Percentiles rank a stretch among this genome's conserved stretches.
Evolutionary conservation across 2,329 filamentous ascomycete genomes (phyloP).

Genomic region (Ceratocystis eucalypticola): DNA sequence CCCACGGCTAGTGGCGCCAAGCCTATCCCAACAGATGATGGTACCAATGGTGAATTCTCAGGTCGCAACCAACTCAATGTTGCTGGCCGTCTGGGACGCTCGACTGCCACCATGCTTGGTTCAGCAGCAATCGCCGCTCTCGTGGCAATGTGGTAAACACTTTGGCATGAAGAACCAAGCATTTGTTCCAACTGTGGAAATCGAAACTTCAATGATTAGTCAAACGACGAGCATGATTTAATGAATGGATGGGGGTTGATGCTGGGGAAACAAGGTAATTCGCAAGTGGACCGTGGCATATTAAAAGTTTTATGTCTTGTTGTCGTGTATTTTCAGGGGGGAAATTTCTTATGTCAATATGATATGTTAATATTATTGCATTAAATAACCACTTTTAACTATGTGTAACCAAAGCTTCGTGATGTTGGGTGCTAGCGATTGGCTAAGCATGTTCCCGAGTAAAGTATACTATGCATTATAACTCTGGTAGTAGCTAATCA

Average conservation of each 20-base stretch:
- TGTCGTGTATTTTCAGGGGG: slow-evolving; percentile 7
- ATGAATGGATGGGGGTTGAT: neutral
- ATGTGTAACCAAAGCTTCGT: neutral
- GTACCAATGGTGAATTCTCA: neutral
- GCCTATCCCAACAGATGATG: neutral
- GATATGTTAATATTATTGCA: slow-evolving; percentile 6
- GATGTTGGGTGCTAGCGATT: neutral
- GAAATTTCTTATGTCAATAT: slow-evolving; percentile 12
- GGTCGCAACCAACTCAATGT: slow-evolving; percentile 5
- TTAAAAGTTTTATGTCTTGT: slow-evolving; percentile 11
- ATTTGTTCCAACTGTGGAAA: neutral
- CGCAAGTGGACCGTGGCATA: neutral
- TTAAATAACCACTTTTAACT: neutral
- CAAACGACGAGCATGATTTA: slow-evolving; percentile 6
- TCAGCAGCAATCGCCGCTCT: neutral
- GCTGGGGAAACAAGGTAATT: neutral
- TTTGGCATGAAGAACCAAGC: neutral
- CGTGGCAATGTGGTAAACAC: slow-evolving; percentile 2
- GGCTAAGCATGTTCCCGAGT: too few species aligned
- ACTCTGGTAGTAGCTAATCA: too few species aligned
- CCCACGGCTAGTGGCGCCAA: neutral
- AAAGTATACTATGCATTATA: too few species aligned
- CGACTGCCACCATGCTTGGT: neutral
- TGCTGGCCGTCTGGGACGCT: neutral
- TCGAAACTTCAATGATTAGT: neutral